Base-by-base conservation (phyloP, 331 rosid species). In the Dryas integrifolia region DNA sequence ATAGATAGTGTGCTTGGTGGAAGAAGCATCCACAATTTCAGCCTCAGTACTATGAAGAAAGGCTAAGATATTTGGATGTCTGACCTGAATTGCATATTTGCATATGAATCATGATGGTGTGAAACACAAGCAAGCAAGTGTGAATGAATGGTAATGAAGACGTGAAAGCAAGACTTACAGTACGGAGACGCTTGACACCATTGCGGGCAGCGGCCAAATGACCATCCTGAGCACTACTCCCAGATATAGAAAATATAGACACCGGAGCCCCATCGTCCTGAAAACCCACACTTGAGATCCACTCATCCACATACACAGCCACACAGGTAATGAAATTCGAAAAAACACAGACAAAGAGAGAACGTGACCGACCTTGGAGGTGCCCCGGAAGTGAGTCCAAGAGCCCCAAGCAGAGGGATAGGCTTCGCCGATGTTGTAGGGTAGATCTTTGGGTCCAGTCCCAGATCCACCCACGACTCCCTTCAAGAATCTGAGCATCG, bases 41-140 rank as follows among this genome's bases (percentile, higher is more conserved):
- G 82, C 67, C 87, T 95, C 98, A 0, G 97, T 84, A 79, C 99
- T 92, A 57, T 95, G 98, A 67, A 95, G 99, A 87, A 95, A 95
- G n/a, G 99, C 89, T 78, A 95, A 82, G 77, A 95, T 92, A 85
- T 95, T 95, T 69, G 96, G 99, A 85, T 95, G 99, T 77, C 98
- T 88, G 72, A 95, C 97, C 98, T 95, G 94, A 57, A 53, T 38
- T 63, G 35, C 40, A 51, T 3, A 0, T n/a, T 48, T 10, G 46
- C 69, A 72, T 8, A 26, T 2, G 43, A 14, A 9, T 48, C 35
- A 21, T 21, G 24, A 21, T 21, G 24, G 24, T 35, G 0, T 30
- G 21, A 40, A 3, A 21, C 21, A 21, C 13, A 38, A n/a, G 50
- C 16, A 30, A 30, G 35, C 35, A 30, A 30, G 35, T 2, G 35